A percentile compares a stretch with the other conserved stretches of the same genome.
Evolutionary conservation across 169 alveolate genomes (phyloP).

Genomic region (Eimeria zaria): DNA sequence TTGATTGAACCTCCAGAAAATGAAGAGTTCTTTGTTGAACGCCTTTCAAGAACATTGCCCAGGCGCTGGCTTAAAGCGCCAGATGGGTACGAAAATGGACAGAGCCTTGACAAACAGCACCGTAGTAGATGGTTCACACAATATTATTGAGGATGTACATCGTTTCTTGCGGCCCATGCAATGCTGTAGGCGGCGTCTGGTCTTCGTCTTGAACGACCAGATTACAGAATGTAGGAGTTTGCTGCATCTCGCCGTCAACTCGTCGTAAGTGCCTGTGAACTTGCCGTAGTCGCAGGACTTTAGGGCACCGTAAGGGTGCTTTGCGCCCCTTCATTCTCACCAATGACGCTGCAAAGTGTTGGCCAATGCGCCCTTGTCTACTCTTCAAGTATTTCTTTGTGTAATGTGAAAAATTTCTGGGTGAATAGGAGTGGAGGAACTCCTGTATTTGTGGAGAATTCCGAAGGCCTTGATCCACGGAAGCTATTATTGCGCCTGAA

Average conservation of each 20-base stretch:
- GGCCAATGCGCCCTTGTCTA: not conserved
- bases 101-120: not conserved
- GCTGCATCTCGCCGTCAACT: constrained; percentile 64
- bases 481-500: constrained; percentile 27
- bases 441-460: constrained; percentile 51
- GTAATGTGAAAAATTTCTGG: not conserved
- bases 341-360: not conserved
- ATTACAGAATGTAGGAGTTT: constrained; percentile 36
- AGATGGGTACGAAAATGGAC: constrained; percentile 23
- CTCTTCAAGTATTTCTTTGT: not conserved
- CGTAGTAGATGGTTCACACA: not conserved
- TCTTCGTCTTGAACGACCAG: constrained; percentile 42
- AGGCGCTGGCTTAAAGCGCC: constrained; percentile 57
- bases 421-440: constrained; percentile 41
- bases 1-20: not conserved
- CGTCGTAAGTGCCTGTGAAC: constrained; percentile 6
- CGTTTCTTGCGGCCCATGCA: not conserved
- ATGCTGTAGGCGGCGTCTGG: constrained; percentile 30
- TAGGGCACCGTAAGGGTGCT: not conserved
- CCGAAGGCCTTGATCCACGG: constrained; percentile 65
- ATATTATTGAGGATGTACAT: not conserved
- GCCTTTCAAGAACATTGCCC: constrained; percentile 30
- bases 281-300: not conserved
- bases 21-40: constrained; percentile 29
- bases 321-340: not conserved